phyloP scores from a whole-genome alignment of 2,329 filamentous ascomycete species.

The Ceratocystis huliohia region DNA sequence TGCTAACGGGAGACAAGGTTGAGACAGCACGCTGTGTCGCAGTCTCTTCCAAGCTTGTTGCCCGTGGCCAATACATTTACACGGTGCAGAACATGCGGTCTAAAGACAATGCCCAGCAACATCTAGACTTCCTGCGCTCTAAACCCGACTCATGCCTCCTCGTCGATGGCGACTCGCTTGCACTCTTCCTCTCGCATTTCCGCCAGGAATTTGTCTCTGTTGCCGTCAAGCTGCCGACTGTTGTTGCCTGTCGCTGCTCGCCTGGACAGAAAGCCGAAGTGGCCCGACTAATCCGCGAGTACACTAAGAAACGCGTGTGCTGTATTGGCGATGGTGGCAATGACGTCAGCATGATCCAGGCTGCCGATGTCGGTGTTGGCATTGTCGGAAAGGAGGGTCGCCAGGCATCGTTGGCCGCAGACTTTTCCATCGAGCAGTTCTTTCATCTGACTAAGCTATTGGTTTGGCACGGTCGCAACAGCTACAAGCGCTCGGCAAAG shows the following conservation, averaged over 20 bases:
- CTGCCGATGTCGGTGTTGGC: slow-evolving; percentile 91
- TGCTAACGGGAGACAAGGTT: slow-evolving; percentile 97
- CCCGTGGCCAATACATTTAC: slow-evolving; percentile 88
- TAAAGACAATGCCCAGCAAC: slow-evolving; percentile 73
- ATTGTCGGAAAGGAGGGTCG: slow-evolving; percentile 97
- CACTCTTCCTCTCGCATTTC: slow-evolving; percentile 71
- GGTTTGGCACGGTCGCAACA: slow-evolving; percentile 98
- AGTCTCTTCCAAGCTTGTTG: slow-evolving; percentile 85
- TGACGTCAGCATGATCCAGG: slow-evolving; percentile 98
- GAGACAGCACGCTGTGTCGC: slow-evolving; percentile 95
- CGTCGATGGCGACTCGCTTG: slow-evolving; percentile 85
- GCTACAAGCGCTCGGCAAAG: slow-evolving; percentile 91
- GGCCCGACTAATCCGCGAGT: slow-evolving; percentile 74
- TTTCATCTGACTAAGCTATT: slow-evolving; percentile 87
- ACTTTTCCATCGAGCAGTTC: slow-evolving; percentile 95
- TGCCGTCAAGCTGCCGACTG: slow-evolving; percentile 76
- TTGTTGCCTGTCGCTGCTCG: slow-evolving; percentile 92
- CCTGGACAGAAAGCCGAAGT: slow-evolving; percentile 95
- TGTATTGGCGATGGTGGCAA: slow-evolving; percentile 98
- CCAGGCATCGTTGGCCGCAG: slow-evolving; percentile 86
- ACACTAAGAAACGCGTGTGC: slow-evolving; percentile 89
- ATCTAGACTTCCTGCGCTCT: slow-evolving; percentile 75
- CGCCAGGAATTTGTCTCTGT: slow-evolving; percentile 74
- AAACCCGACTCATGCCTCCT: slow-evolving; percentile 80
- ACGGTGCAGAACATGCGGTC: slow-evolving; percentile 76